Evolutionary conservation across 2,329 filamentous ascomycete genomes (phyloP), one percentile per base, ranked within the genome.

Genomic region (Fusarium camptoceras): DNA sequence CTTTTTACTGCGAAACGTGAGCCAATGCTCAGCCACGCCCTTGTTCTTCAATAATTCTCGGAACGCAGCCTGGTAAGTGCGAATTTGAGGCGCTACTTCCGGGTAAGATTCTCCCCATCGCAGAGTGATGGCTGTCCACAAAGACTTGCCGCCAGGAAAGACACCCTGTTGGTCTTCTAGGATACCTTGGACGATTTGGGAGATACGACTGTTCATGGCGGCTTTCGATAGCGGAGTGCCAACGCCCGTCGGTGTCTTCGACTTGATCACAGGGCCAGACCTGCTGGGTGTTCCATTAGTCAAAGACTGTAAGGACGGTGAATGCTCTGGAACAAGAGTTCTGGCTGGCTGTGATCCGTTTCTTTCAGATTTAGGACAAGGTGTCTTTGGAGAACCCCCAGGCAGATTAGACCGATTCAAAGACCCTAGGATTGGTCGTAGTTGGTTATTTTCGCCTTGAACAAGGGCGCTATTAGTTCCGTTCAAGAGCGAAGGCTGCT

Each of bases 141-240:
- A 75, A 6, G 84, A 78, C 42, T 82, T 80, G 25, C 84, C 85
- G 18, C 85, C 84, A 3, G 87, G 84, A 46, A 88, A 84, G 2
- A 85, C 83, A 0, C 86, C 86, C 3, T 77, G 74, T 8, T 77
- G 71, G 31, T 77, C 73, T n/a, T 63, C 67, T 30, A 81, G 69
- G 30, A 78, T 65, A 6, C 75, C 72, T 8, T 76, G 72, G 18
- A 81, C 70, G 12, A 78, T 70, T 24, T 69, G 60, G 22, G 63
- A 72, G 12, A 78, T 68, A 12, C 73, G 70, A 10, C 51, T 68
- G n/a, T 57, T 66, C 6, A 71, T 28, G 10, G 51, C 56, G 11
- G 63, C 54, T 34, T 62, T 75, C 5, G 65, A 60, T 3, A 75
- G 37, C 4, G 72, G 55, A 20, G 51, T 69, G 42, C 75, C 66